phyloP scores from a whole-genome alignment of 768 basidiomycete genomes.

The Mycena filopes region DNA sequence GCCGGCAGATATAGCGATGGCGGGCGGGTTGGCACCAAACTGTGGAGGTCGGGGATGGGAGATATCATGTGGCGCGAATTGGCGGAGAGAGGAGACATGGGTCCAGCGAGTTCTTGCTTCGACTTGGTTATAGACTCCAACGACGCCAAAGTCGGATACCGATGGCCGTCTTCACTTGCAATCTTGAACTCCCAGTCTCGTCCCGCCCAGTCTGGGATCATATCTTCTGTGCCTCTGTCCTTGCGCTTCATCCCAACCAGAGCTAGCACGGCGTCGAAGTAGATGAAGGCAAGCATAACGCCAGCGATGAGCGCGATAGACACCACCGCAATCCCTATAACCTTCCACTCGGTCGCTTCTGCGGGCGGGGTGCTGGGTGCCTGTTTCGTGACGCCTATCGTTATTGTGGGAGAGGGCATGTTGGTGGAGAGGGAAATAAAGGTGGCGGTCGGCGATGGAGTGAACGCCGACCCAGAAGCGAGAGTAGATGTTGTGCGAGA shows the following conservation, averaged over 20 bases:
- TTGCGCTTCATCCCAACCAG: conserved; percentile 54
- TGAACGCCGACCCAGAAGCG: background rate
- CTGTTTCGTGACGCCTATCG: conserved; percentile 24
- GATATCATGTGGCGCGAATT: conserved; percentile 8
- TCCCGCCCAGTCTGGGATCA: conserved; percentile 74
- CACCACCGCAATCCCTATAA: conserved; percentile 74
- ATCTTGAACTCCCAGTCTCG: conserved; percentile 67
- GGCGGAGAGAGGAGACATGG: conserved; percentile 27
- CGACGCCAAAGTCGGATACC: conserved; percentile 57
- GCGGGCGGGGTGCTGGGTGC: conserved; percentile 47
- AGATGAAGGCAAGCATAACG: conserved; percentile 66
- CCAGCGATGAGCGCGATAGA: conserved; percentile 68
- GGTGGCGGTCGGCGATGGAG: conserved; percentile 13
- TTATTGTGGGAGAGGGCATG: conserved; percentile 22
- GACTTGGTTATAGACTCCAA: conserved; percentile 50
- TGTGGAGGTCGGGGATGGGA: background rate
- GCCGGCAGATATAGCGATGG: conserved; percentile 38
- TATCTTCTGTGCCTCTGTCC: conserved; percentile 56
- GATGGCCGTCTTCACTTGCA: conserved; percentile 57
- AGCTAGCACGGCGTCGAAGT: conserved; percentile 73
- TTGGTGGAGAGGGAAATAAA: conserved; percentile 13
- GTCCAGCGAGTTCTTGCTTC: conserved; percentile 24
- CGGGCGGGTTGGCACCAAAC: conserved; percentile 28
- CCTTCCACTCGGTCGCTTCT: conserved; percentile 70
- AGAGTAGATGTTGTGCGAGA: conserved; percentile 19